Evolutionary conservation across 768 basidiomycete genomes (phyloP).

Genomic region (Rhodotorula kratochvilovae): DNA sequence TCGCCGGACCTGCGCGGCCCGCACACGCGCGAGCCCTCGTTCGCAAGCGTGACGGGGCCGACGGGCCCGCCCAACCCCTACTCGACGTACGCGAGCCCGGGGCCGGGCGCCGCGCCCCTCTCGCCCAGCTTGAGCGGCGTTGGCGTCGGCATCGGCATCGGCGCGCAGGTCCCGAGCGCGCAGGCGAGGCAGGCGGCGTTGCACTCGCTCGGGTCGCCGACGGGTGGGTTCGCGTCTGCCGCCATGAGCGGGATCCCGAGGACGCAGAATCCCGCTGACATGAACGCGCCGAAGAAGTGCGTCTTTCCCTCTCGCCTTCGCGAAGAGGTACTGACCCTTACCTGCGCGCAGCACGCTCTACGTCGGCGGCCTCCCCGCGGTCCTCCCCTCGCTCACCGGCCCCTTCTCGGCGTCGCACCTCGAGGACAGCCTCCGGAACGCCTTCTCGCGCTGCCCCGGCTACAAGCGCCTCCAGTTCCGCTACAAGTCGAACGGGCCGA

Average conservation of each 20-base stretch:
- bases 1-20: neutral
- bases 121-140: neutral
- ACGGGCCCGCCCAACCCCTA: neutral
- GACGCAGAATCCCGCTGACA: slow-evolving; percentile 37
- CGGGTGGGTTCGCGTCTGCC: neutral
- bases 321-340: neutral
- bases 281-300: slow-evolving; percentile 41
- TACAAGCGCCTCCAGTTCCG: slow-evolving; percentile 90
- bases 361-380: slow-evolving; percentile 89
- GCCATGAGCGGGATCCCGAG: slow-evolving; percentile 3
- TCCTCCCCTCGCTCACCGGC: slow-evolving; percentile 41
- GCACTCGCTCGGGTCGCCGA: neutral
- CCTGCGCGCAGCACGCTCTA: slow-evolving; percentile 69
- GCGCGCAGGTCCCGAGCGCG: neutral
- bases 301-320: neutral
- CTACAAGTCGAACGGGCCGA: slow-evolving; percentile 94
- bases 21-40: neutral
- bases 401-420: slow-evolving; percentile 71
- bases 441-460: slow-evolving; percentile 74
- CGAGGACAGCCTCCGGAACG: slow-evolving; percentile 75
- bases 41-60: neutral
- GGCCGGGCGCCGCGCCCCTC: neutral
- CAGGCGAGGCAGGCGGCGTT: slow-evolving; percentile 6
- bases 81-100: slow-evolving; percentile 1
- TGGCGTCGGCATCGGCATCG: too few species aligned